These are phyloP conservation scores for Comarum palustre DNA, from an alignment of 306 rosid genomes.

Conservation along the genomic window DNA sequence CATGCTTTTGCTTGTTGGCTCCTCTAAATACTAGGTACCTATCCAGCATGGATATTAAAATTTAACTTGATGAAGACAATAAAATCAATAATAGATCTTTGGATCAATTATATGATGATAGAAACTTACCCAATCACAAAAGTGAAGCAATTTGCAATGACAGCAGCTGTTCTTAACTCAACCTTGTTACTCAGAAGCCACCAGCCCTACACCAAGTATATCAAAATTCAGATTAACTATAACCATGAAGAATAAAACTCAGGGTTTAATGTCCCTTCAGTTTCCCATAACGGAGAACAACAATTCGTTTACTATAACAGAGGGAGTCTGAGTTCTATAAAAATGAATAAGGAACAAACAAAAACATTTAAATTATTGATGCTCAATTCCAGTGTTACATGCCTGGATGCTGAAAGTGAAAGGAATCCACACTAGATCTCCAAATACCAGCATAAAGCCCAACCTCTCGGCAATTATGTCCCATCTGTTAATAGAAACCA, in stretches of 20 bases:
- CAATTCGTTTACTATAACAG: not conserved
- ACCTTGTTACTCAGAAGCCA: slow-evolving; percentile 78
- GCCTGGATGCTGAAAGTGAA: slow-evolving; percentile 93
- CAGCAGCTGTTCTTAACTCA: slow-evolving; percentile 55
- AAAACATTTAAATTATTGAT: slow-evolving; percentile 12
- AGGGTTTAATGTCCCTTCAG: not conserved
- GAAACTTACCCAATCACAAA: slow-evolving; percentile 78
- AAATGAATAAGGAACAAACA: not conserved
- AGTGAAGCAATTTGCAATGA: slow-evolving; percentile 66
- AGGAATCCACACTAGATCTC: slow-evolving; percentile 98
- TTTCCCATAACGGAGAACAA: not conserved
- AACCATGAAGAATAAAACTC: not conserved
- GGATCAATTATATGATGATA: slow-evolving; percentile 1
- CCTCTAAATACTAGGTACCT: slow-evolving; percentile 93
- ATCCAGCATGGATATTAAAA: slow-evolving; percentile 16
- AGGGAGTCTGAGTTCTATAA: slow-evolving; percentile 6
- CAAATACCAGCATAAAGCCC: slow-evolving; percentile 96
- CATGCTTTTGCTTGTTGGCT: slow-evolving; percentile 95
- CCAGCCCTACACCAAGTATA: slow-evolving; percentile 67
- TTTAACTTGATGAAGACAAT: not conserved
- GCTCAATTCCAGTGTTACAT: slow-evolving; percentile 20
- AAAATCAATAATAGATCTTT: slow-evolving; percentile 4
- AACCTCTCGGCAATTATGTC: slow-evolving; percentile 95
- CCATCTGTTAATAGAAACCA: slow-evolving; percentile 56
- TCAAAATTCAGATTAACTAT: not conserved